Base-by-base conservation (phyloP, 192 early-diverging fungal genomes). In the Gryganskiella cystojenkinii region DNA sequence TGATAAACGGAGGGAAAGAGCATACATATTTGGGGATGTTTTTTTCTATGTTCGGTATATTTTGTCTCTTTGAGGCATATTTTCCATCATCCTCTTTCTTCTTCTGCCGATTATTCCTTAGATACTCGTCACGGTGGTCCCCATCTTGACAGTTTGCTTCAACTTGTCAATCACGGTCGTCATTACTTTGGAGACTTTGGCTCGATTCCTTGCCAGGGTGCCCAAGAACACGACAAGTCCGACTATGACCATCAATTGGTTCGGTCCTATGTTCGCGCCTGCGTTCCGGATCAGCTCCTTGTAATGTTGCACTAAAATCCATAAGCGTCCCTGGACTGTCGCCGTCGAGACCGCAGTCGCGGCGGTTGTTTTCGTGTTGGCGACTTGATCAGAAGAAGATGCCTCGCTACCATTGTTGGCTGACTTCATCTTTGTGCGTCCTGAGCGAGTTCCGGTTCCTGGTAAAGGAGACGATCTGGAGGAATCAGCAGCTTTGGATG, bases 121-220 rank as follows among this genome's bases (percentile, higher is more conserved):
- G 27, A 70, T 70, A 50, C 71, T 67, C 3, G 71, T 75, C 2
- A 75, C 64, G 0, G 71, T 75, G 6, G 71, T 75, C 6, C 71
- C 71, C 71, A 75, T 75, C 40, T 67, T 75, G 35, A 75, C 24
- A 2, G 71, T 75, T n/a, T 75, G 57, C 64, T 67, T 67, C 58
- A 75, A 56, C 31, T 75, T 75, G 35, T 47, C 40, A 50, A 61
- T 61, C 31, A 56, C 71, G 15, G 64, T 49, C 43, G 61, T 66
- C 4, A 66, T 19, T 17, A 66, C 65, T 31, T 27, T 35, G 27
- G 64, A 75, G 31, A 58, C 71, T 37, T 22, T 50, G 11, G 57
- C 31, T 42, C 71, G 47, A 51, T 75, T 75, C 31, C 71, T 33
- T 14, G 71, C 52, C n/a, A 75, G 24, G 1, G 64, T 44, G 0